phyloP scores from a whole-genome alignment of 2,329 filamentous ascomycete genomes.

The Diplodia intermedia region DNA sequence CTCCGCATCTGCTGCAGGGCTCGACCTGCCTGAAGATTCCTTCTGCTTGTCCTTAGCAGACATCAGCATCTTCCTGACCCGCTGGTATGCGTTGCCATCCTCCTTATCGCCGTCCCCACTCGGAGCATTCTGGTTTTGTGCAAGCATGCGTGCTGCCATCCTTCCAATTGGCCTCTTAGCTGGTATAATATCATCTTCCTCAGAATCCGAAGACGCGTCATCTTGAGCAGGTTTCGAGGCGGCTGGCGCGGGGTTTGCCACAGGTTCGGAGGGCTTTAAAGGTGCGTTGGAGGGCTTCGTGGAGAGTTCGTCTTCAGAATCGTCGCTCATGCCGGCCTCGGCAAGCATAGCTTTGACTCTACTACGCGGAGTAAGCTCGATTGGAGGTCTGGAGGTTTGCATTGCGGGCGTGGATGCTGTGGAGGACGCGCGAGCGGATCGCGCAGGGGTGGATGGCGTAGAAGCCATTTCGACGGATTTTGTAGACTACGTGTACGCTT shows the following conservation, averaged over 20 bases:
- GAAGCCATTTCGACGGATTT: constrained; percentile 21
- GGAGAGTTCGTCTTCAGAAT: constrained; percentile 28
- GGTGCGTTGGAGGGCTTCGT: neutral
- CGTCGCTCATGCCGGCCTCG: constrained; percentile 24
- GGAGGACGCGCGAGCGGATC: constrained; percentile 29
- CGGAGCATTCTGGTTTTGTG: constrained; percentile 34
- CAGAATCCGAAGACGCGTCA: neutral
- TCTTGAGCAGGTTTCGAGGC: neutral
- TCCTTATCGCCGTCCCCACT: constrained; percentile 38
- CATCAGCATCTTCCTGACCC: constrained; percentile 55
- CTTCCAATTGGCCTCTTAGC: constrained; percentile 63
- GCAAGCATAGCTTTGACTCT: constrained; percentile 32
- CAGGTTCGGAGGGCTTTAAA: constrained; percentile 8
- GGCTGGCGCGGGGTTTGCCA: neutral
- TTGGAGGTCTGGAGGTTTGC: constrained; percentile 26
- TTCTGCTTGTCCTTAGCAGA: constrained; percentile 39
- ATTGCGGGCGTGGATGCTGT: constrained; percentile 22
- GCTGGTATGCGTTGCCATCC: constrained; percentile 49
- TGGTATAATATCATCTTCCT: constrained; percentile 41
- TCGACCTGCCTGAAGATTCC: constrained; percentile 30
- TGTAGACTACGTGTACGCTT: neutral
- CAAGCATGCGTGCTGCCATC: constrained; percentile 68
- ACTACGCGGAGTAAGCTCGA: constrained; percentile 31
- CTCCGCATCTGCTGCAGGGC: constrained; percentile 29
- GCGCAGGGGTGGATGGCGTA: constrained; percentile 21